Conservation (phyloP, 306 rosid genomes). For the Delonix regia region DNA sequence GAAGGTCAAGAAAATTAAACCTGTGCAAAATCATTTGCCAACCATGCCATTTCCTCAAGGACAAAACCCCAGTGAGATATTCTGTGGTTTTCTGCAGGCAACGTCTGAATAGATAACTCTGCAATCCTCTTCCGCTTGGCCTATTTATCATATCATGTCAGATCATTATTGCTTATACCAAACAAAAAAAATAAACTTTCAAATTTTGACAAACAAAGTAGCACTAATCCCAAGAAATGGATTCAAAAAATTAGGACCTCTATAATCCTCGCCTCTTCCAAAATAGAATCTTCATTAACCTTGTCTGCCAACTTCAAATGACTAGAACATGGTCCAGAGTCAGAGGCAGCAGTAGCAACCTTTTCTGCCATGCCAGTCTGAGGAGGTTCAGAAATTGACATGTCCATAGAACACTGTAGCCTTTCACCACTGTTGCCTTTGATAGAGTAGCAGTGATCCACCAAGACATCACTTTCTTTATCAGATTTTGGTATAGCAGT, state of each 20-base stretch:
- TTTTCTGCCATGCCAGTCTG: constrained; percentile 41
- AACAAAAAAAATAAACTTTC: constrained; percentile 5
- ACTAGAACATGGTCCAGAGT: constrained; percentile 41
- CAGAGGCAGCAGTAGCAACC: constrained; percentile 42
- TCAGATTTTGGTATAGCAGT: constrained; percentile 37
- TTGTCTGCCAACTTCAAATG: constrained; percentile 54
- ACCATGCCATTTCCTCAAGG: constrained; percentile 88
- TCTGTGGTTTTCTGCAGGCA: constrained; percentile 42
- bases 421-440: constrained; percentile 45
- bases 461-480: constrained; percentile 39
- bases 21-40: constrained; percentile 96
- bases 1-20: constrained; percentile 41
- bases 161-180: constrained; percentile 10
- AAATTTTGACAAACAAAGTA: constrained; percentile 8
- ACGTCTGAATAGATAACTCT: constrained; percentile 62
- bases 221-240: constrained; percentile 23
- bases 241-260: constrained; percentile 57
- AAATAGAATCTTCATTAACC: constrained; percentile 73
- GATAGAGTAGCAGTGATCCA: constrained; percentile 37
- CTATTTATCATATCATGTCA: constrained; percentile 50
- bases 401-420: constrained; percentile 38
- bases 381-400: constrained; percentile 42
- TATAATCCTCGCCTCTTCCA: constrained; percentile 74
- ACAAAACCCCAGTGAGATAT: constrained; percentile 85
- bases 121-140: constrained; percentile 83